Evolutionary conservation across 805 yeast species (phyloP), one percentile per base, ranked within the genome.

Genomic region (Ogataea nonfermentans): DNA sequence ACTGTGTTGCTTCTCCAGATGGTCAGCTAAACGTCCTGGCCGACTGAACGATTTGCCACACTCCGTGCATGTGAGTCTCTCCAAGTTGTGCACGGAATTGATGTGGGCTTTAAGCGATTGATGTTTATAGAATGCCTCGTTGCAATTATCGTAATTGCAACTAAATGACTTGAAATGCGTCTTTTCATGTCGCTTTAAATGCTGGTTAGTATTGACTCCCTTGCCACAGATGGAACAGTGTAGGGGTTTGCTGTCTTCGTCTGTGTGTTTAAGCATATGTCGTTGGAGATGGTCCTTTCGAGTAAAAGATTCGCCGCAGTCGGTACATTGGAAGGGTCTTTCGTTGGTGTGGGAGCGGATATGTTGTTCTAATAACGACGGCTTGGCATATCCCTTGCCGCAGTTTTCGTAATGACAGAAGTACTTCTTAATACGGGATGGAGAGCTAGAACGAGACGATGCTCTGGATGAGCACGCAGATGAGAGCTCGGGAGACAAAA

Each of bases 331-430:
- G 55, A 75, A 89, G 0, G 96, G 95, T 43, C 95, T 72, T 47
- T 84, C 91, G 47, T 78, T 76, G 4, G 88, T 77, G 60, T 89
- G 97, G 1, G 89, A 70, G 49, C 89, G 71, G 58, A 71, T 65
- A 61, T 89, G 99, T 53, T 87, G 96, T 24, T 81, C 85, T 35
- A 93, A 66, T 9, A 88, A 68, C 1, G 95, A 81, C 0, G 97
- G 97, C 34, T 91, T 71, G 5, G 84, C 67, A 53, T 88, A 91
- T 1, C 84, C 74, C 59, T 88, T 91, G 22, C 64, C 74, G 55
- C 98, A 93, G 3, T 75, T 81, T 5, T 68, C 73, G 43, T 68
- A 73, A 13, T 71, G 74, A 59, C 98, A 91, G 9, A 59, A 53
- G 55, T 83, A 82, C 16, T 61, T 68, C 53, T 86, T 88, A 0